phyloP scores from a whole-genome alignment of 2,329 filamentous ascomycete species.

The Exophiala calicioides region DNA sequence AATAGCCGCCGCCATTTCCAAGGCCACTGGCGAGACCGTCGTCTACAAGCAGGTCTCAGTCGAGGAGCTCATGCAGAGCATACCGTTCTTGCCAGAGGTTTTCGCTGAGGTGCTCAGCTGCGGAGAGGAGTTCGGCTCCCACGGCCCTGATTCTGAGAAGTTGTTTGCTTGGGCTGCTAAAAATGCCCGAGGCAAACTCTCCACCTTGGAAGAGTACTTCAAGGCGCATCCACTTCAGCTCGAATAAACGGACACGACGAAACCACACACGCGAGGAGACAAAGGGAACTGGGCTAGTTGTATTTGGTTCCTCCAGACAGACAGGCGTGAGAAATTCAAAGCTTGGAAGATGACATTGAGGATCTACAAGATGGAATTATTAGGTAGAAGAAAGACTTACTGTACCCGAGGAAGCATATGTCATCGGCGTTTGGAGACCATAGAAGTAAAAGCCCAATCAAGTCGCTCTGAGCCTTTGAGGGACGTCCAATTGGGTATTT shows the following conservation, averaged over 20 bases:
- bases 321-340: no score
- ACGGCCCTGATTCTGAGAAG: constrained; percentile 37
- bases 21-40: constrained; percentile 40
- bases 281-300: no score
- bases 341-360: no score
- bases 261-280: no score
- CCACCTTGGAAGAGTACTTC: constrained; percentile 43
- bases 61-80: constrained; percentile 31
- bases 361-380: no score
- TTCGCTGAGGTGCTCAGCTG: constrained; percentile 34
- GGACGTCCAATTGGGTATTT: no score
- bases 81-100: constrained; percentile 20
- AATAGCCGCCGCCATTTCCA: constrained; percentile 37
- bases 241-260: constrained; percentile 1
- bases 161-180: constrained; percentile 34
- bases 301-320: no score
- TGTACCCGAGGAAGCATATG: no score
- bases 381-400: no score
- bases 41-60: constrained; percentile 35
- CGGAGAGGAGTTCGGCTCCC: constrained; percentile 40
- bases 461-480: no score
- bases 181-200: constrained; percentile 30
- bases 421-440: no score
- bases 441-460: no score
- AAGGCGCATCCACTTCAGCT: constrained; percentile 22